Conservation (phyloP, 2,329 filamentous ascomycete genomes). For the Aspergillus luchuensis region DNA sequence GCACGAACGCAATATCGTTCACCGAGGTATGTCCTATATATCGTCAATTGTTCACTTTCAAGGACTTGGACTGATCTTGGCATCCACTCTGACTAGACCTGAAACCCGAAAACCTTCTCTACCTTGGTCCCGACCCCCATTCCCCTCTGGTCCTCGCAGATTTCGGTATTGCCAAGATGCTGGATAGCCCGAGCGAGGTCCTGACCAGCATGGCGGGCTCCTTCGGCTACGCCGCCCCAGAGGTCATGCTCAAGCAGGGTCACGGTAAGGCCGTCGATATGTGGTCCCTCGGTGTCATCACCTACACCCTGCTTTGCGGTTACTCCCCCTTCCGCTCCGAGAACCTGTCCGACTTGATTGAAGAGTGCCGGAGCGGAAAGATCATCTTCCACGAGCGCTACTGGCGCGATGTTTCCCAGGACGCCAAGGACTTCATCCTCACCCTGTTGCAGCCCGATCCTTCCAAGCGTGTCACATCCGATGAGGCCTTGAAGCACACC, state of each 20-base stretch:
- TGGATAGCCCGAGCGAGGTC: conserved; percentile 86
- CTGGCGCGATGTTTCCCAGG: conserved; percentile 95
- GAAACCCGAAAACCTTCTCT: conserved; percentile 96
- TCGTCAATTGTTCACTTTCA: not conserved
- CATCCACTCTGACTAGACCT: conserved; percentile 63
- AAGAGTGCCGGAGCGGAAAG: conserved; percentile 81
- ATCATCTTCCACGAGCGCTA: conserved; percentile 97
- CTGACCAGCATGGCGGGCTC: conserved; percentile 98
- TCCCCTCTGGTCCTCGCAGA: conserved; percentile 93
- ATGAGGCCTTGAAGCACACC: conserved; percentile 76
- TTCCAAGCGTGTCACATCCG: conserved; percentile 73
- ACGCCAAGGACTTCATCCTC: conserved; percentile 93
- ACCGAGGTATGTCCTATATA: conserved; percentile 67
- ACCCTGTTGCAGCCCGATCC: conserved; percentile 77
- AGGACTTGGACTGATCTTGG: conserved; percentile 3
- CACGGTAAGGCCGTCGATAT: conserved; percentile 98
- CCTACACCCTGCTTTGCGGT: conserved; percentile 94
- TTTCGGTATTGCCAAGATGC: conserved; percentile 98
- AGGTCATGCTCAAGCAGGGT: conserved; percentile 96
- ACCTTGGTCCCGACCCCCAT: conserved; percentile 73
- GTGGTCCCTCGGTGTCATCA: conserved; percentile 99
- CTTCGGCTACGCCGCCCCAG: conserved; percentile 95
- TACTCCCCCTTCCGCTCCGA: conserved; percentile 98
- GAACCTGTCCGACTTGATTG: conserved; percentile 87
- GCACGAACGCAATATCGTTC: conserved; percentile 91